Evolutionary conservation across 2,329 filamentous ascomycete genomes (phyloP).

Genomic region (Aspergillus amoenus): DNA sequence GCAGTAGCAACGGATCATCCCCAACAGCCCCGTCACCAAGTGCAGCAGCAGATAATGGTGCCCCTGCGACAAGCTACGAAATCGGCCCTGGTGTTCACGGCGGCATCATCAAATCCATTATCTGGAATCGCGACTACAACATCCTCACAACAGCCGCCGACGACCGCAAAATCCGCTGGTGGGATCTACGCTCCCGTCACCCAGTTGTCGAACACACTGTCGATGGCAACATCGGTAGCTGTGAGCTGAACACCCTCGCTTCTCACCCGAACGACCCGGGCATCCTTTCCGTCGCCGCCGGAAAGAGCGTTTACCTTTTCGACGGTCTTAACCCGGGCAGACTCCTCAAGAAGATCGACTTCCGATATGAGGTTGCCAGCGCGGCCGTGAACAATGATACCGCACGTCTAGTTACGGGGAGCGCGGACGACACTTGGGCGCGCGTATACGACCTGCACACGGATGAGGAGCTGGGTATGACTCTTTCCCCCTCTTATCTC

Average conservation of each 20-base stretch:
- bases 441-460: slow-evolving; percentile 87
- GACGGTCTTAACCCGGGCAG: slow-evolving; percentile 68
- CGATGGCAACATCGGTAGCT: slow-evolving; percentile 84
- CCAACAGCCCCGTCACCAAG: slow-evolving; percentile 39
- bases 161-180: slow-evolving; percentile 92
- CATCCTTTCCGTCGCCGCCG: slow-evolving; percentile 86
- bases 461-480: slow-evolving; percentile 69
- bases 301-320: slow-evolving; percentile 92
- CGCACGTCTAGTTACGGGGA: slow-evolving; percentile 83
- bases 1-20: slow-evolving; percentile 38
- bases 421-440: slow-evolving; percentile 94
- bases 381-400: slow-evolving; percentile 82
- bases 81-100: slow-evolving; percentile 82
- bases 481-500: background rate
- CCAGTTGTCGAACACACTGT: slow-evolving; percentile 75
- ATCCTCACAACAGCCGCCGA: slow-evolving; percentile 86
- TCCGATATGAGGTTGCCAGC: slow-evolving; percentile 83
- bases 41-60: slow-evolving; percentile 32
- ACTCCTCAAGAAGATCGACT: slow-evolving; percentile 74
- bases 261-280: slow-evolving; percentile 62
- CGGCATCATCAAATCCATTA: slow-evolving; percentile 91
- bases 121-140: slow-evolving; percentile 88
- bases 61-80: slow-evolving; percentile 69
- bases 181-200: slow-evolving; percentile 75
- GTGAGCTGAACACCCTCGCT: slow-evolving; percentile 76